Percentiles rank a stretch among this genome's conserved stretches.
phyloP scores from a whole-genome alignment of 1,284 basidiomycete species.

The Caloboletus firmus region DNA sequence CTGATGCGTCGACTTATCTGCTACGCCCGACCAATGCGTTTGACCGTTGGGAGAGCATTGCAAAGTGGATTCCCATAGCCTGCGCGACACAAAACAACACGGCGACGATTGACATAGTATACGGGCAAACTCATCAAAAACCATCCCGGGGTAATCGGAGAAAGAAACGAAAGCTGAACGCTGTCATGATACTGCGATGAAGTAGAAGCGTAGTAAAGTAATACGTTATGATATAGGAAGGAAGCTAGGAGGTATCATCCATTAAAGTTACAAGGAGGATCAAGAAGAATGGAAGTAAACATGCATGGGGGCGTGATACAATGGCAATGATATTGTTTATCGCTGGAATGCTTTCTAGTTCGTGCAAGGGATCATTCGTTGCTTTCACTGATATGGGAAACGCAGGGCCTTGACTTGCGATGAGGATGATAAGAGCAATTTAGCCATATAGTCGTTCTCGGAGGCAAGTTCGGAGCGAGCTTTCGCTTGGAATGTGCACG shows the following conservation, averaged over 20 bases:
- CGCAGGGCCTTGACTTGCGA: background rate
- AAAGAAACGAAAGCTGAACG: background rate
- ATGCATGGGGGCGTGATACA: conserved; percentile 30
- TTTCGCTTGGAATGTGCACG: background rate
- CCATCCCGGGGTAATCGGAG: conserved; percentile 3
- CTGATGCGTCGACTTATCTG: too few species aligned
- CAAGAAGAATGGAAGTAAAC: conserved; percentile 2
- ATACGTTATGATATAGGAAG: conserved; percentile 8
- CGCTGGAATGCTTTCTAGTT: conserved; percentile 32
- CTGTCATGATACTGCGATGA: conserved; percentile 5
- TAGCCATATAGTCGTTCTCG: background rate
- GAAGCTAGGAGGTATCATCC: background rate
- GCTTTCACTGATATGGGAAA: conserved; percentile 11
- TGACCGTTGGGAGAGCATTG: conserved; percentile 3
- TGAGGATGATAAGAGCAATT: background rate
- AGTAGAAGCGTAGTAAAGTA: conserved; percentile 20
- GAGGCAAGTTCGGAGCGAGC: background rate
- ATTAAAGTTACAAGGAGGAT: conserved; percentile 4
- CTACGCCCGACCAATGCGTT: background rate
- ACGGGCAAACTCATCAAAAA: conserved; percentile 16
- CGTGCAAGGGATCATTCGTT: conserved; percentile 25
- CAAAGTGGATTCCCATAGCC: conserved; percentile 23
- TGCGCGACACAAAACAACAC: conserved; percentile 29
- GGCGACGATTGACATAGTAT: conserved; percentile 25
- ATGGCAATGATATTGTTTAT: conserved; percentile 25